Percentiles rank a stretch among this genome's conserved stretches.
Conservation (phyloP, 2,329 filamentous ascomycete species). For the Clonostachys chloroleuca region DNA sequence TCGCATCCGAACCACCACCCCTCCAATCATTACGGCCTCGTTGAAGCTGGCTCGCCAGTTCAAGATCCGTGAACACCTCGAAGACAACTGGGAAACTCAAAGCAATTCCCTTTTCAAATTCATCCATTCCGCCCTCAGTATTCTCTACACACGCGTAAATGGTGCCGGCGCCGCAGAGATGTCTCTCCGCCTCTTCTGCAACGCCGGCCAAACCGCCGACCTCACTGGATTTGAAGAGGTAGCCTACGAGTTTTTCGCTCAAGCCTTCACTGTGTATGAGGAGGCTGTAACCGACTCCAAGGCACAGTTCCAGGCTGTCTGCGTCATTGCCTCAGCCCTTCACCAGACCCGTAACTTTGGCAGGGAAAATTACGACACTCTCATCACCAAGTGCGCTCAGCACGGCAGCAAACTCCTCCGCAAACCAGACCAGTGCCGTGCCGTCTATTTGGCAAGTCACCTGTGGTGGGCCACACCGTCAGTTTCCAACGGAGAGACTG, state of each 20-base stretch:
- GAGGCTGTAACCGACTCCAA: conserved; percentile 93
- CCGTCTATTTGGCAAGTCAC: conserved; percentile 94
- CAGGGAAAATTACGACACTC: conserved; percentile 96
- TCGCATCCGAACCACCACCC: conserved; percentile 91
- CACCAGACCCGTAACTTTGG: conserved; percentile 88
- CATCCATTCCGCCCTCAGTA: conserved; percentile 82
- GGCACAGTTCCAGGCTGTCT: conserved; percentile 96
- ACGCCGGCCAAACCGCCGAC: conserved; percentile 89
- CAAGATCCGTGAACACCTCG: conserved; percentile 84
- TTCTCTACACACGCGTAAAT: conserved; percentile 82
- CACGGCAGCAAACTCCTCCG: conserved; percentile 96
- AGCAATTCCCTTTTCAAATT: conserved; percentile 88
- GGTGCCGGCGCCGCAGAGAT: conserved; percentile 77
- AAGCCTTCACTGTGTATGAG: conserved; percentile 97
- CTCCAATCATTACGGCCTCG: conserved; percentile 83
- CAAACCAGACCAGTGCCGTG: conserved; percentile 96
- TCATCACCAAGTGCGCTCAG: conserved; percentile 95
- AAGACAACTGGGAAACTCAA: conserved; percentile 60
- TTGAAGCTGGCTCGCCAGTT: conserved; percentile 85
- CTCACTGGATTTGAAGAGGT: conserved; percentile 92
- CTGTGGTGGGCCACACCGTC: conserved; percentile 96
- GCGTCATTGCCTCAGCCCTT: conserved; percentile 83
- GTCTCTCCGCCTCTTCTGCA: conserved; percentile 82
- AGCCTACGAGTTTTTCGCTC: conserved; percentile 96
- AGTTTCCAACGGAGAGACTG: conserved; percentile 70